phyloP scores from a whole-genome alignment of 257 asterid species.

The Scutellaria barbata region DNA sequence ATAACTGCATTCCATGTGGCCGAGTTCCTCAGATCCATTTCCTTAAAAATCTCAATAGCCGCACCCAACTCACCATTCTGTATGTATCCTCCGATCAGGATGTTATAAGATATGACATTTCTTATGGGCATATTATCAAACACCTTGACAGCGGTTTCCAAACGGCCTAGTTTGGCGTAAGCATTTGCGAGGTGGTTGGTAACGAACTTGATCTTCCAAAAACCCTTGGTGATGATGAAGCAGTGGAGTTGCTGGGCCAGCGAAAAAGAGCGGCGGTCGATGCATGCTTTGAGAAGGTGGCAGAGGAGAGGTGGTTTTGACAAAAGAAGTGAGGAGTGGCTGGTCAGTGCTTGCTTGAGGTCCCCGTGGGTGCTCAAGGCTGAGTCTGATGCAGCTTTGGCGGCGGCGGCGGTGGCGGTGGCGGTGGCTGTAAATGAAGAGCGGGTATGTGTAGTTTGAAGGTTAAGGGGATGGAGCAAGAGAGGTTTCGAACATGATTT shows the following conservation, averaged over 20 bases:
- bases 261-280: conserved; percentile 51
- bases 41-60: conserved; percentile 61
- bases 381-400: conserved; percentile 33
- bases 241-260: conserved; percentile 71
- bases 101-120: conserved; percentile 80
- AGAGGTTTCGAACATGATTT: conserved; percentile 41
- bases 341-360: conserved; percentile 57
- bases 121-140: conserved; percentile 65
- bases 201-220: conserved; percentile 58
- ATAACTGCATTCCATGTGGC: conserved; percentile 93
- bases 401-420: conserved; percentile 30
- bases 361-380: conserved; percentile 57
- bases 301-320: conserved; percentile 64
- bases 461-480: conserved; percentile 37
- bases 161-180: conserved; percentile 58
- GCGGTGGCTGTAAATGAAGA: conserved; percentile 32
- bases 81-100: conserved; percentile 72
- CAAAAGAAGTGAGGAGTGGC: conserved; percentile 50
- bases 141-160: conserved; percentile 51
- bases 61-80: conserved; percentile 58
- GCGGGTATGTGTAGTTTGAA: conserved; percentile 36
- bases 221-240: conserved; percentile 57
- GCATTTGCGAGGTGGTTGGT: conserved; percentile 68
- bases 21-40: conserved; percentile 71
- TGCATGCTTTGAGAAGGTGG: conserved; percentile 67